Base-by-base conservation (phyloP, 108 stramenopile genomes). In the Nitzschia sp. region DNA sequence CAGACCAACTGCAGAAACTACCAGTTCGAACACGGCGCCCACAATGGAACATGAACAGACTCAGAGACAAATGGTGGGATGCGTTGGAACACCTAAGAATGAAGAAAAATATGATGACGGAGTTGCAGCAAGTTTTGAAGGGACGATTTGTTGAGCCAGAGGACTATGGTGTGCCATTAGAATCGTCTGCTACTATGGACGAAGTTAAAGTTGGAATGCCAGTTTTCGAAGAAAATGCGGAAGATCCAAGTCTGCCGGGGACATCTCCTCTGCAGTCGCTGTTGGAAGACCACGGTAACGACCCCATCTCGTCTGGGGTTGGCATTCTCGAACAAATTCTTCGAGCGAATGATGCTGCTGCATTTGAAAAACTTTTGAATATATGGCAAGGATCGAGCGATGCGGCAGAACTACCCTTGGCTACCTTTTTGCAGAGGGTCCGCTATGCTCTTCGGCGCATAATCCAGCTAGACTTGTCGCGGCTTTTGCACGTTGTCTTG, bases 1-100 rank as follows among this genome's bases (percentile, higher is more conserved):
- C 38, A 6, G 9, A 42, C 4, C 49, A 17, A 51, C 49, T 51
- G 4, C 49, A 51, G 21, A 19, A 51, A 17, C 4, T 4, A 5
- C 18, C 18, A 4, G 49, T 17, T 4, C 49, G n/a, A 17, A 17
- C 1, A 15, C 26, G 48, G 24, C 38, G 48, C 15, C 48, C 46
- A 15, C n/a, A 46, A 13, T 68, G 64, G 54, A 49, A 77, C 29
- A 69, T 76, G 63, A 53, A 35, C 19, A 66, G 63, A 33, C 54
- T 83, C 30, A 62, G 82, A 46, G 77, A 78, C 59, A 77, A 77
- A 21, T 83, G 77, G 77, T 83, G 82, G 82, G 59, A 54, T 24
- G 42, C 72, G 6, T 26, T 84, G 15, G 56, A 54, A 42, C 55
- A 53, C 11, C 47, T 46, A 35, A 62, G 56, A 0, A 66, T 36